Conservation (phyloP, 2,329 filamentous ascomycete genomes). For the Mycogone perniciosa region DNA sequence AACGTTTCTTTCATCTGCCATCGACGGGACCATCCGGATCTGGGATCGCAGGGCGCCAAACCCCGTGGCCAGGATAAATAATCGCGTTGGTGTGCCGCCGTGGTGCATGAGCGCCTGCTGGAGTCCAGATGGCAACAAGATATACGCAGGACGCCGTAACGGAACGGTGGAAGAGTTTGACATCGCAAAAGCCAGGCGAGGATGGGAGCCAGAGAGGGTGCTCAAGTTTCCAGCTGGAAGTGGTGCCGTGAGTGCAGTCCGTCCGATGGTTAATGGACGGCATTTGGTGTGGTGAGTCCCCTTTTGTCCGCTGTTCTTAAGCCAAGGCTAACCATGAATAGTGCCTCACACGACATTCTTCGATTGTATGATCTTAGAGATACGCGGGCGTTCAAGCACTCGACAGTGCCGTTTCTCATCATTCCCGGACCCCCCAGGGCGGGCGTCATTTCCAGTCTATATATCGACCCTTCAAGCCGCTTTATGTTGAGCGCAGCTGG, state of each 20-base stretch:
- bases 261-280: constrained; percentile 85
- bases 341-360: constrained; percentile 88
- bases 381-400: constrained; percentile 59
- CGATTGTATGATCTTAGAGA: constrained; percentile 82
- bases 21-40: constrained; percentile 82
- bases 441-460: constrained; percentile 79
- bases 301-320: not conserved
- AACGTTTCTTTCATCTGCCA: constrained; percentile 82
- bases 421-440: constrained; percentile 79
- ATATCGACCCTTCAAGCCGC: constrained; percentile 77
- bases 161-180: constrained; percentile 92
- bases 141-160: constrained; percentile 88
- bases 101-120: constrained; percentile 98
- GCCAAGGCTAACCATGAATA: constrained; percentile 25
- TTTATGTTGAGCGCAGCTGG: constrained; percentile 92
- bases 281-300: constrained; percentile 68
- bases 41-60: constrained; percentile 79
- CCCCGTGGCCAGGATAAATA: constrained; percentile 72
- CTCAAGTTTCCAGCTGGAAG: constrained; percentile 87
- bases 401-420: constrained; percentile 89
- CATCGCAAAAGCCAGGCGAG: constrained; percentile 63
- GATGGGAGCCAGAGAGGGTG: constrained; percentile 67
- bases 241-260: constrained; percentile 80
- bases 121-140: constrained; percentile 90
- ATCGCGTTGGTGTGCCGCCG: constrained; percentile 70